These are phyloP conservation scores for Mortierella sp. DNA, from an alignment of 371 early-diverging fungal genomes.

Conservation along the genomic window DNA sequence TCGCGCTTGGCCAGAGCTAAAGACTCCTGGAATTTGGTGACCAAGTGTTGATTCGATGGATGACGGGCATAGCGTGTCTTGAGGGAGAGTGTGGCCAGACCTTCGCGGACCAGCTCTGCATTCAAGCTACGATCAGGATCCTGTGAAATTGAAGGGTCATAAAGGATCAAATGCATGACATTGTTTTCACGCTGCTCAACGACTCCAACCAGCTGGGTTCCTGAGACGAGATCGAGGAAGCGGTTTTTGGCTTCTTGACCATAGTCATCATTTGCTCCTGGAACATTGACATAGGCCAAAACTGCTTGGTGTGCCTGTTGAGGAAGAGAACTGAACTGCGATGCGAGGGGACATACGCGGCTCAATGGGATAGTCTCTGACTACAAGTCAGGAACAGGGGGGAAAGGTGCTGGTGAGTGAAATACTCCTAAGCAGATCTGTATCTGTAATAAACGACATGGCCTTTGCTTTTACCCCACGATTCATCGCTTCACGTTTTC, in stretches of 20 bases:
- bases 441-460: background rate
- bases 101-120: conserved; percentile 80
- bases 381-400: conserved; percentile 21
- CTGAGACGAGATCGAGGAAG: conserved; percentile 74
- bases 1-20: conserved; percentile 69
- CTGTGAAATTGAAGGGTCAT: conserved; percentile 68
- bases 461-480: background rate
- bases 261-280: conserved; percentile 76
- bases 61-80: conserved; percentile 63
- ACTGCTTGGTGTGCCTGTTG: conserved; percentile 87
- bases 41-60: conserved; percentile 62
- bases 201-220: conserved; percentile 79
- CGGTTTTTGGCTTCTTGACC: conserved; percentile 78
- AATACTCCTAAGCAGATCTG: background rate
- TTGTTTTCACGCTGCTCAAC: conserved; percentile 72
- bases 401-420: background rate
- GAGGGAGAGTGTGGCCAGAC: conserved; percentile 75
- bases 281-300: conserved; percentile 84
- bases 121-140: conserved; percentile 80
- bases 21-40: conserved; percentile 62
- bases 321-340: conserved; percentile 71
- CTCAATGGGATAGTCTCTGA: conserved; percentile 69
- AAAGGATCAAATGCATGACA: conserved; percentile 77
- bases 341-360: conserved; percentile 73
- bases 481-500: background rate